Conservation (phyloP, 1,284 basidiomycete species). For the Ceratobasidium sp. region DNA sequence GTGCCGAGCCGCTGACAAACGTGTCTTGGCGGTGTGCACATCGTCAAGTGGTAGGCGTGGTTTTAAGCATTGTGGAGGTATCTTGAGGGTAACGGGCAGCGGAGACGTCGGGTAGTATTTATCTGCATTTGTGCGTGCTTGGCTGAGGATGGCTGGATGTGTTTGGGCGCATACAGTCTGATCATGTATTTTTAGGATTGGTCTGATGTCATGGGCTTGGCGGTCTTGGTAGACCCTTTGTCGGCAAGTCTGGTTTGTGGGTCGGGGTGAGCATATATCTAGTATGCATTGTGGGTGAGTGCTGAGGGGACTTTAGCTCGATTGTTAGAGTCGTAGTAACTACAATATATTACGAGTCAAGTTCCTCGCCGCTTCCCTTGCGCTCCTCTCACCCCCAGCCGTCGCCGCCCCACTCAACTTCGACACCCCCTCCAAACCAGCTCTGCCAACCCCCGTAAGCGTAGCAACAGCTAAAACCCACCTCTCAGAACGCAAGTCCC, state of each 20-base stretch:
- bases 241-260: too few species aligned
- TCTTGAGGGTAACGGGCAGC: not conserved
- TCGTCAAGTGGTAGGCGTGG: too few species aligned
- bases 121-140: not conserved
- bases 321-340: too few species aligned
- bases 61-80: too few species aligned
- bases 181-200: too few species aligned
- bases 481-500: conserved; percentile 56
- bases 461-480: conserved; percentile 59
- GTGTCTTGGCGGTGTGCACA: not conserved
- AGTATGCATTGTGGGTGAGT: too few species aligned
- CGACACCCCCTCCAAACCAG: conserved; percentile 50
- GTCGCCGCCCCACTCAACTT: not conserved
- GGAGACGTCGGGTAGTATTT: not conserved
- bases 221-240: too few species aligned
- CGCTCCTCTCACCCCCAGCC: not conserved
- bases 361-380: not conserved
- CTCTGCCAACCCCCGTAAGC: conserved; percentile 59
- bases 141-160: not conserved
- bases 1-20: not conserved
- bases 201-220: too few species aligned
- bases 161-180: not conserved
- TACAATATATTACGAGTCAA: too few species aligned
- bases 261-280: too few species aligned
- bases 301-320: too few species aligned